phyloP scores from a whole-genome alignment of 2,329 filamentous ascomycete species.

The Dendrostoma leiphaemia region DNA sequence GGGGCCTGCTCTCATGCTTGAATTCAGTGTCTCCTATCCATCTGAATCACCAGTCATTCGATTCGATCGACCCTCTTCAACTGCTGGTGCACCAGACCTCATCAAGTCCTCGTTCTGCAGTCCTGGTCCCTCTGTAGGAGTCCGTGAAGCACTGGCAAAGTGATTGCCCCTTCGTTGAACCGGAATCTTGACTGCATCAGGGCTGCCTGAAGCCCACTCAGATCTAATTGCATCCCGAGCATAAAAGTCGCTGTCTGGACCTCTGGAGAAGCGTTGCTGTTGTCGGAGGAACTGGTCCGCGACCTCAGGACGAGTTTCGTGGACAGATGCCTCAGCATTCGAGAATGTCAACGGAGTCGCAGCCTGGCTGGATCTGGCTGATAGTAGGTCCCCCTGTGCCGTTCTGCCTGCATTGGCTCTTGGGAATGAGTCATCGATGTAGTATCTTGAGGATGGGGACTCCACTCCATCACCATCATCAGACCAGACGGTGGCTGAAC shows the following conservation, averaged over 20 bases:
- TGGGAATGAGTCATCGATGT: slow-evolving; percentile 13
- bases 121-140: background rate
- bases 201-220: slow-evolving; percentile 9
- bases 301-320: background rate
- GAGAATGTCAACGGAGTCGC: background rate
- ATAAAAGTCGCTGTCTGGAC: slow-evolving; percentile 4
- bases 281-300: background rate
- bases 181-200: slow-evolving; percentile 13
- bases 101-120: background rate
- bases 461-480: slow-evolving; percentile 14
- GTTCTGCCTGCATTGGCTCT: slow-evolving; percentile 12
- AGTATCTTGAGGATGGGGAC: background rate
- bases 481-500: slow-evolving; percentile 23
- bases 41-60: slow-evolving; percentile 15
- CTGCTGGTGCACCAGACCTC: background rate
- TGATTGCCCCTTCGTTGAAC: slow-evolving; percentile 2
- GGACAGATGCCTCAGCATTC: slow-evolving; percentile 14
- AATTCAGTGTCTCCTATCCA: slow-evolving; percentile 17
- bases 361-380: background rate
- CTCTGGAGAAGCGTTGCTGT: background rate
- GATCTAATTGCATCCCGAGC: slow-evolving; percentile 11
- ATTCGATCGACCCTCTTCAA: background rate
- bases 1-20: slow-evolving; percentile 9
- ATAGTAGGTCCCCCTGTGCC: background rate
- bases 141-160: background rate